These are phyloP conservation scores for Leishmania guyanensis DNA, from an alignment of 208 protist genomes.

Conservation along the genomic window DNA sequence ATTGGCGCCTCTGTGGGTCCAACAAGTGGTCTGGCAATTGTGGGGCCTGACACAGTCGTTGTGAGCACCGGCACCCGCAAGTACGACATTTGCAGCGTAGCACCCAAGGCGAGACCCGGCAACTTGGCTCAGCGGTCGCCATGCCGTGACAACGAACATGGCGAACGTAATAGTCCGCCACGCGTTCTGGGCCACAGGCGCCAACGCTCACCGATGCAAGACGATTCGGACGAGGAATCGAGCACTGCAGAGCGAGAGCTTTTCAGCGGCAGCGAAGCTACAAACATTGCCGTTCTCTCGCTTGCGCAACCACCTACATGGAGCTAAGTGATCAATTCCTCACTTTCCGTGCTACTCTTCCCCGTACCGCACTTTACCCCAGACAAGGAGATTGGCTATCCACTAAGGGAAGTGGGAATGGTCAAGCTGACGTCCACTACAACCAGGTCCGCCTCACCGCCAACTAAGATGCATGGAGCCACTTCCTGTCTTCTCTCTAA, in stretches of 20 bases:
- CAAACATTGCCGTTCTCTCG: constrained; percentile 19
- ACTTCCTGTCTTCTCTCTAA: neutral
- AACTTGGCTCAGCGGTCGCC: neutral
- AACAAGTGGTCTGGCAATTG: constrained; percentile 21
- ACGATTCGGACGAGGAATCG: constrained; percentile 11
- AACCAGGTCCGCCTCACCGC: neutral
- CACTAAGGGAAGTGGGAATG: neutral
- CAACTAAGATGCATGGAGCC: neutral
- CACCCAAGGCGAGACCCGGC: neutral
- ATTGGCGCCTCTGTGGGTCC: constrained; percentile 16
- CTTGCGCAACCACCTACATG: neutral
- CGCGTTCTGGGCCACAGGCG: constrained; percentile 4
- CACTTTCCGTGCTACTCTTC: neutral
- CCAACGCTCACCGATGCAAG: constrained; percentile 18
- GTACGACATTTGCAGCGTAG: neutral
- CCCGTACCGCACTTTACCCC: neutral
- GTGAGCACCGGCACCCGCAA: constrained; percentile 22
- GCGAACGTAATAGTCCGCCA: neutral
- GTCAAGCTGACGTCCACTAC: neutral
- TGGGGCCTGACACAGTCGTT: constrained; percentile 17
- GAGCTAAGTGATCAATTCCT: neutral
- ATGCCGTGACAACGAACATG: neutral
- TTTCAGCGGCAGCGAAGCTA: constrained; percentile 5
- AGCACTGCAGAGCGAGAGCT: neutral
- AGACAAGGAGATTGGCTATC: neutral